Conservation (phyloP, 2,329 filamentous ascomycete genomes). For the Epichloe sp. region DNA sequence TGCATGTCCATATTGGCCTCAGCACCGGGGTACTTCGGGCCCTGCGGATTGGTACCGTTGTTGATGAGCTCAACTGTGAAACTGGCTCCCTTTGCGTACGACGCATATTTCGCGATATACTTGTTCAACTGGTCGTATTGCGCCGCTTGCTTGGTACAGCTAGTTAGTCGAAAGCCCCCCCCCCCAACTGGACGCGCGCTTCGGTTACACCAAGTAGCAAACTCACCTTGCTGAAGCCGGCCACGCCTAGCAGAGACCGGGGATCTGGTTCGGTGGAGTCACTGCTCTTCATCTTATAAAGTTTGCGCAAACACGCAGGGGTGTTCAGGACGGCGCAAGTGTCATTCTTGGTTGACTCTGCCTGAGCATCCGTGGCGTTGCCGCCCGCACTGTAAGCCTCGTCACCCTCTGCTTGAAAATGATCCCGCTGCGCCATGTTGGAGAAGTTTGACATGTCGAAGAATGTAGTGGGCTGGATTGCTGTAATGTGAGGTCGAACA, state of each 20-base stretch:
- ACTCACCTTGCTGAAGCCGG: slow-evolving; percentile 27
- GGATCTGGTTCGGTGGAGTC: slow-evolving; percentile 42
- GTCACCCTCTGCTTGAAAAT: not conserved
- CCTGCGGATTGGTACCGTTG: slow-evolving; percentile 38
- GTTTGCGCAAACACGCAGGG: slow-evolving; percentile 28
- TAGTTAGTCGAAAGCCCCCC: not conserved
- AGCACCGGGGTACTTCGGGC: slow-evolving; percentile 14
- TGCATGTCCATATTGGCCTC: slow-evolving; percentile 28
- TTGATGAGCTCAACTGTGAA: slow-evolving; percentile 47
- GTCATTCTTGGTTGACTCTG: slow-evolving; percentile 5
- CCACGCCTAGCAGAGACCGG: slow-evolving; percentile 52
- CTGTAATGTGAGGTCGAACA: slow-evolving; percentile 21
- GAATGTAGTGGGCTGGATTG: slow-evolving; percentile 36
- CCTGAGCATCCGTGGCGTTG: not conserved
- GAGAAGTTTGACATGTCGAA: slow-evolving; percentile 6
- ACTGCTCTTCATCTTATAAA: slow-evolving; percentile 28
- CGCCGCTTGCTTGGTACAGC: slow-evolving; percentile 30
- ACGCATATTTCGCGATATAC: slow-evolving; percentile 42
- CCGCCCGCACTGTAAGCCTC: not conserved
- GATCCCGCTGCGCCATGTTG: not conserved
- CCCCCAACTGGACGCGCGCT: not conserved
- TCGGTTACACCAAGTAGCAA: not conserved
- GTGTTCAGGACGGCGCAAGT: slow-evolving; percentile 27
- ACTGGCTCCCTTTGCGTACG: slow-evolving; percentile 34
- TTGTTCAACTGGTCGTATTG: slow-evolving; percentile 39